These are phyloP conservation scores for Polygonum aviculare DNA, from an alignment of 148 eudicot genomes.

Conservation along the genomic window DNA sequence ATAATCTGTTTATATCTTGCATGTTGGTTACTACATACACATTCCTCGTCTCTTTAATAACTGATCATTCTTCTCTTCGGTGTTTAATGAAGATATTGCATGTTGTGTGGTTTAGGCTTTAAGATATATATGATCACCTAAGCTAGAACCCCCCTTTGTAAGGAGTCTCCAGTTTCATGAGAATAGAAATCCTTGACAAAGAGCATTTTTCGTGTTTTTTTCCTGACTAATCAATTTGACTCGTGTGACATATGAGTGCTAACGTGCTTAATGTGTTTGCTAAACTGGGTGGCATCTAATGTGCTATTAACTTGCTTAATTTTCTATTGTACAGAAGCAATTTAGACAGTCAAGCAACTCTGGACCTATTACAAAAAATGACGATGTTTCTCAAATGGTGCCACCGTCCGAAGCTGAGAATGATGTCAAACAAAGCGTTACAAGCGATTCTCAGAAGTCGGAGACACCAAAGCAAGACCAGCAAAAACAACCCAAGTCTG, in stretches of 20 bases:
- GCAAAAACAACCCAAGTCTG: conserved; percentile 15
- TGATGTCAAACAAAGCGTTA: conserved; percentile 9
- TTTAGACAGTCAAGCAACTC: conserved; percentile 22
- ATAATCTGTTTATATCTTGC: background rate
- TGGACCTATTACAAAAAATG: background rate
- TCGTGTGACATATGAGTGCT: background rate
- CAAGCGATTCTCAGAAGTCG: conserved; percentile 17
- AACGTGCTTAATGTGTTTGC: background rate
- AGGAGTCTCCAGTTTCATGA: background rate
- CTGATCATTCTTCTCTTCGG: background rate
- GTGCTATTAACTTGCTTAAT: background rate
- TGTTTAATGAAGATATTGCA: background rate
- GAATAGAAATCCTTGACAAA: background rate
- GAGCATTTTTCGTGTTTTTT: background rate
- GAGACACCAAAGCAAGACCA: conserved; percentile 14
- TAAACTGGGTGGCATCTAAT: background rate
- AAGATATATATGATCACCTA: background rate
- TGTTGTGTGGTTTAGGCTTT: background rate
- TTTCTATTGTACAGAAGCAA: conserved; percentile 43
- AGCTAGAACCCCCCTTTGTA: background rate
- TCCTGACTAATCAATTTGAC: background rate
- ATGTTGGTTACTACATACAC: background rate
- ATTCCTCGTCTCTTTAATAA: background rate
- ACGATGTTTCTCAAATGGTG: conserved; percentile 16
- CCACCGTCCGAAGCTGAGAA: background rate